Base-by-base conservation (phyloP, 495 filamentous ascomycete genomes). In the Pseudomonodictys pantanalensis region DNA sequence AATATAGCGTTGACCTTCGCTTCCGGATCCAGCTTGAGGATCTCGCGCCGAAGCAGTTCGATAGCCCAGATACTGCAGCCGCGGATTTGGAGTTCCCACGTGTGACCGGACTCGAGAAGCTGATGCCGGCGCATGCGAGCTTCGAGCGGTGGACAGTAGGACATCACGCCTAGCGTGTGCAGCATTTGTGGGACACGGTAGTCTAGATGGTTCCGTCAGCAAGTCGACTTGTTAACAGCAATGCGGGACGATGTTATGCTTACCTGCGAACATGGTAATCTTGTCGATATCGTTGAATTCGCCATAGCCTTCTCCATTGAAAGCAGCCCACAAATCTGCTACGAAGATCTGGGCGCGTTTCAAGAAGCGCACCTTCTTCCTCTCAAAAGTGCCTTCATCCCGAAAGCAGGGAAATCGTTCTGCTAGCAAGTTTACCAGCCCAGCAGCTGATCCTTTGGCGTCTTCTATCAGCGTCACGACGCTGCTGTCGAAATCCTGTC, bases 141-240 rank as follows among this genome's bases (percentile, higher is more conserved):
- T 10, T 90, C 85, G 20, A 99, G 72, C 4, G 85, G 79, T 0
- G 93, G 93, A 25, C 86, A 90, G 73, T 92, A 96, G 52, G 79
- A 79, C 17, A 99, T 77, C 58, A 90, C 93, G 32, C 89, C 88
- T 24, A 99, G 78, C 23, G 82, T 79, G 65, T 95, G 80, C 4
- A 99, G 81, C 64, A 97, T 96, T 76, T 97, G 93, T 4, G 93
- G 93, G 30, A 99, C 85, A 24, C 93, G 85, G 69, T 99, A 97
- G 76, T 99, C 93, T 78, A n/a, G 15, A 20, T n/a, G n/a, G n/a
- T n/a, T n/a, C n/a, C n/a, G n/a, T n/a, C n/a, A n/a, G n/a, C n/a
- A n/a, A n/a, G n/a, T n/a, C 7, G 28, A 7, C 23, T 26, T 17
- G 22, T 15, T 6, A 56, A 52, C 22, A 22, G 15, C 10, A 28